Evolutionary conservation across 2,329 filamentous ascomycete genomes (phyloP).

Genomic region (Xylaria hypoxylon): DNA sequence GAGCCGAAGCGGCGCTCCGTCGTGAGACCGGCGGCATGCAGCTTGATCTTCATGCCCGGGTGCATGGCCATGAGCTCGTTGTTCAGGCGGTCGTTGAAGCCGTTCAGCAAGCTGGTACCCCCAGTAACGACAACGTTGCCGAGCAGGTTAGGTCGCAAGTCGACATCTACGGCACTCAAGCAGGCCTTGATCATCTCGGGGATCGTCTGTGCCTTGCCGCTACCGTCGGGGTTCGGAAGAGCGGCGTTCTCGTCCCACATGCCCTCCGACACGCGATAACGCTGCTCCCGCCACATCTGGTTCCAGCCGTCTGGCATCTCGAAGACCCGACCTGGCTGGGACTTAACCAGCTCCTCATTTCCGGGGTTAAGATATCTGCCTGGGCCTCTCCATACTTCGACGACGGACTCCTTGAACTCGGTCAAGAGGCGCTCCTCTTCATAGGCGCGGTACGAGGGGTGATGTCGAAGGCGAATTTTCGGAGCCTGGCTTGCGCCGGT

Average conservation of each 20-base stretch:
- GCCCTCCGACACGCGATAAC: constrained; percentile 86
- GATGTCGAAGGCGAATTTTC: constrained; percentile 72
- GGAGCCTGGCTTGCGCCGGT: constrained; percentile 80
- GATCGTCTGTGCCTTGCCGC: constrained; percentile 77
- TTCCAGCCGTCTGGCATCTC: constrained; percentile 98
- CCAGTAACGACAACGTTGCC: constrained; percentile 94
- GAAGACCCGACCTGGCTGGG: constrained; percentile 84
- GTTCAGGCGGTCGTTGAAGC: constrained; percentile 91
- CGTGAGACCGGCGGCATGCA: constrained; percentile 86
- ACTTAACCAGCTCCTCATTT: constrained; percentile 81
- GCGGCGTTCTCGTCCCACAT: constrained; percentile 90
- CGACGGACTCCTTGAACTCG: constrained; percentile 97
- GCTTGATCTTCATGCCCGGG: constrained; percentile 86
- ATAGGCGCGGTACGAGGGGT: constrained; percentile 78
- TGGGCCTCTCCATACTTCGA: constrained; percentile 90
- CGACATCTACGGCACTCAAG: constrained; percentile 85
- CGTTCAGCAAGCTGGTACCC: constrained; percentile 86
- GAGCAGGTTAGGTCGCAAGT: constrained; percentile 84
- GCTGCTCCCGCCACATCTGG: constrained; percentile 90
- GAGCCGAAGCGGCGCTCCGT: constrained; percentile 91
- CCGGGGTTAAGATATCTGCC: constrained; percentile 72
- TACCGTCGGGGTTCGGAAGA: constrained; percentile 58
- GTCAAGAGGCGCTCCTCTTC: constrained; percentile 94
- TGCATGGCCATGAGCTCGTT: constrained; percentile 84
- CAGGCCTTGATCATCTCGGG: constrained; percentile 83